These are phyloP conservation scores for Litchi chinensis DNA, from an alignment of 345 rosid genomes.

Conservation along the genomic window DNA sequence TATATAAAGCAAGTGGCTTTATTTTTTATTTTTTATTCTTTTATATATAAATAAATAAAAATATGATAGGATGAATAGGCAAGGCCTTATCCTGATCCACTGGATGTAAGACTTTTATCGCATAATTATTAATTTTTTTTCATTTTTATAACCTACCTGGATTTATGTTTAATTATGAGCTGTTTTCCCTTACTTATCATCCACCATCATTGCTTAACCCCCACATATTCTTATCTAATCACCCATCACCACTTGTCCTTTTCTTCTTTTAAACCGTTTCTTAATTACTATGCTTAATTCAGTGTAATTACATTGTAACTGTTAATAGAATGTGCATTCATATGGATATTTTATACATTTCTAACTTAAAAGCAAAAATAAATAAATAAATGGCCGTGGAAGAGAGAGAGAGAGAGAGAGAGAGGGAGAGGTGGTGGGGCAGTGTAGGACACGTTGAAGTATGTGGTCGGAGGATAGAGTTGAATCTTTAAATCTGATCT, in stretches of 20 bases:
- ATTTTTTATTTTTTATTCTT: not conserved
- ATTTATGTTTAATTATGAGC: not conserved
- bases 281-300: no score
- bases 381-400: no score
- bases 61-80: not conserved
- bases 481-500: not conserved
- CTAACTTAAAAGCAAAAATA: no score
- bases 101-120: not conserved
- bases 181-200: not conserved
- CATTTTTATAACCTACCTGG: not conserved
- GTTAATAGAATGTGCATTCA: no score
- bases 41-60: not conserved
- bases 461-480: not conserved
- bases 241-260: not conserved
- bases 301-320: no score
- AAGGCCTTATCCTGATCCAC: conserved; percentile 35
- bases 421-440: not conserved
- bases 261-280: not conserved
- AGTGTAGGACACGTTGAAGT: no score
- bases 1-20: not conserved
- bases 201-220: not conserved
- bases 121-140: not conserved
- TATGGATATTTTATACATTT: no score
- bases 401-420: not conserved
- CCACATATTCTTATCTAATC: not conserved